Conservation (phyloP, 75 land plant genomes). For the Azolla pinnata region DNA sequence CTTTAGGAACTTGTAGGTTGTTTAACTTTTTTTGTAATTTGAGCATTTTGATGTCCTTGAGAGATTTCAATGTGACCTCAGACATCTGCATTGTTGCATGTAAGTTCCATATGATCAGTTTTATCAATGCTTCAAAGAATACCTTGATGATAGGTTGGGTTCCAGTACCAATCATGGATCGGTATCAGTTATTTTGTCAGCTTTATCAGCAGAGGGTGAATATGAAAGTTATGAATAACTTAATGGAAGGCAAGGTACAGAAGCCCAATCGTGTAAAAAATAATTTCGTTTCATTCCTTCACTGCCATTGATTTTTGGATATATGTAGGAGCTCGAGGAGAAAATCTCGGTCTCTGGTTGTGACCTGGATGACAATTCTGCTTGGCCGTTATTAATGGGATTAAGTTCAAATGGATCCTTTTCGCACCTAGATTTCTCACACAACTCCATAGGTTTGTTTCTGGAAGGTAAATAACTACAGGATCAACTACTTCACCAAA, state of each 20-base stretch:
- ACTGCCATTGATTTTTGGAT: neutral
- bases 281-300: too few relatives aligned
- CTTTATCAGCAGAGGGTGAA: slow-evolving; percentile 40
- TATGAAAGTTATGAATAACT: slow-evolving; percentile 38
- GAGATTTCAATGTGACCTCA: neutral
- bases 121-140: neutral
- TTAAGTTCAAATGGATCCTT: slow-evolving; percentile 42
- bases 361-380: slow-evolving; percentile 60
- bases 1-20: too few relatives aligned
- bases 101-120: neutral
- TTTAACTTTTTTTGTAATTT: too few relatives aligned
- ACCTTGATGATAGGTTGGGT: slow-evolving; percentile 58
- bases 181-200: slow-evolving; percentile 54
- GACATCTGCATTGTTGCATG: neutral
- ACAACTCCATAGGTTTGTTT: slow-evolving; percentile 29
- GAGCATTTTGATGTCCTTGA: too few relatives aligned
- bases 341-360: slow-evolving; percentile 70
- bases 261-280: too few relatives aligned
- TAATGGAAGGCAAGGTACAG: slow-evolving; percentile 42
- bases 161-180: slow-evolving; percentile 53
- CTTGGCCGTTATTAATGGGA: slow-evolving; percentile 60
- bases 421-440: slow-evolving; percentile 64
- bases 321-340: slow-evolving; percentile 55
- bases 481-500: neutral
- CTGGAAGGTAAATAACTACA: neutral